Evolutionary conservation across 495 filamentous ascomycete genomes (phyloP).

Genomic region (Wilcoxina mikolae): DNA sequence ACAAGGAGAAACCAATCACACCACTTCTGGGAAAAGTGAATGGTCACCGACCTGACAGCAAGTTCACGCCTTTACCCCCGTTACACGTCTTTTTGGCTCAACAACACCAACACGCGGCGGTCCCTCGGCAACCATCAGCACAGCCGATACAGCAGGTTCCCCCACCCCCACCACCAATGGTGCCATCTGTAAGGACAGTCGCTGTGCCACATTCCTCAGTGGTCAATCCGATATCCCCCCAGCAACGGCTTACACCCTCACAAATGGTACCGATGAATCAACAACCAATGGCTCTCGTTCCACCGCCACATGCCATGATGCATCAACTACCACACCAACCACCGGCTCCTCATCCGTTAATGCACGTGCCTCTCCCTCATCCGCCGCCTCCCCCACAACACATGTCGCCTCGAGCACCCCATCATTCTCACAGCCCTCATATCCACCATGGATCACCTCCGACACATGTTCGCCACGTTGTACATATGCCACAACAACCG

Average conservation of each 20-base stretch:
- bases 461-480: slow-evolving; percentile 10
- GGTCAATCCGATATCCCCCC: background rate
- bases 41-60: slow-evolving; percentile 6
- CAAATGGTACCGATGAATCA: background rate
- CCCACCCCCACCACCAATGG: slow-evolving; percentile 9
- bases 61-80: slow-evolving; percentile 23
- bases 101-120: slow-evolving; percentile 15
- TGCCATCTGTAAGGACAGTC: background rate
- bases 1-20: slow-evolving; percentile 14
- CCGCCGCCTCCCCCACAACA: slow-evolving; percentile 10
- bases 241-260: background rate
- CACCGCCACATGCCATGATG: background rate
- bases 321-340: slow-evolving; percentile 8
- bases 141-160: slow-evolving; percentile 24
- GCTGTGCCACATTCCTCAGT: background rate
- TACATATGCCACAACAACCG: slow-evolving; percentile 12
- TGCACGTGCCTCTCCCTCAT: background rate
- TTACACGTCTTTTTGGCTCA: slow-evolving; percentile 23
- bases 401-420: slow-evolving; percentile 13
- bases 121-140: slow-evolving; percentile 14
- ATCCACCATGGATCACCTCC: slow-evolving; percentile 10
- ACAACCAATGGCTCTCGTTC: background rate
- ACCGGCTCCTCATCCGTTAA: slow-evolving; percentile 12
- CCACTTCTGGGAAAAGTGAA: slow-evolving; percentile 5
- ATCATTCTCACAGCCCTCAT: slow-evolving; percentile 12